Evolutionary conservation across 495 filamentous ascomycete genomes (phyloP), one percentile per base, ranked within the genome.

Genomic region (Chaetomium fimeti): DNA sequence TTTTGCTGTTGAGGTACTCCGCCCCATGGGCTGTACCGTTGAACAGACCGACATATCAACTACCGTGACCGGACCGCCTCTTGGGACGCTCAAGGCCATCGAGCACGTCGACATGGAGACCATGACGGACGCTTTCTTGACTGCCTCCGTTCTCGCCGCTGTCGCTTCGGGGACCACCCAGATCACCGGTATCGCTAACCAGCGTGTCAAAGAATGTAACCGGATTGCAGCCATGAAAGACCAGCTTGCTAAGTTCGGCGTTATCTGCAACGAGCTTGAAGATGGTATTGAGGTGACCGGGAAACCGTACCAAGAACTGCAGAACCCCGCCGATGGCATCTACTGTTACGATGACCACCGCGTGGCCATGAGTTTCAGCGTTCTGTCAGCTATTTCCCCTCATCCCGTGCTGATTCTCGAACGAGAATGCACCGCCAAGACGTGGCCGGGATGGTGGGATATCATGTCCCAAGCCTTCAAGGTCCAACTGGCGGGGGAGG

Each of bases 401-500:
- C 72, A 85, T 15, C 83, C 90, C 2, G 88, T 91, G 2, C 77
- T 96, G 32, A 88, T 99, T 58, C 79, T 87, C 8, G 94, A 99
- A 74, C 89, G 89, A 64, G 91, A 95, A 72, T 99, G 94, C 72
- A 89, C 91, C 24, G 93, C 88, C 48, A 99, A 99, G 83, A 99
- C 94, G n/a, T 99, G 95, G 94, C 94, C 94, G 0, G 94, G 92
- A 15, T 99, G 94, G 91, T 99, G 94, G 94, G 95, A 99, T 74
- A 85, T 87, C 47, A 72, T 97, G 59, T 85, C 87, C 38, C 84
- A 89, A 61, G 80, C 84, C 3, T 99, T 96, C 78, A 81, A 84
- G 16, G 90, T 89, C 29, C 75, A 84, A 27, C 76, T 98, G 24
- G 84, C 87, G 47, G 94, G 94, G 36, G 90, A 94, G 48, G 78